Base-by-base conservation (phyloP, 2,329 filamentous ascomycete genomes). In the Myriosclerotinia curreyana region DNA sequence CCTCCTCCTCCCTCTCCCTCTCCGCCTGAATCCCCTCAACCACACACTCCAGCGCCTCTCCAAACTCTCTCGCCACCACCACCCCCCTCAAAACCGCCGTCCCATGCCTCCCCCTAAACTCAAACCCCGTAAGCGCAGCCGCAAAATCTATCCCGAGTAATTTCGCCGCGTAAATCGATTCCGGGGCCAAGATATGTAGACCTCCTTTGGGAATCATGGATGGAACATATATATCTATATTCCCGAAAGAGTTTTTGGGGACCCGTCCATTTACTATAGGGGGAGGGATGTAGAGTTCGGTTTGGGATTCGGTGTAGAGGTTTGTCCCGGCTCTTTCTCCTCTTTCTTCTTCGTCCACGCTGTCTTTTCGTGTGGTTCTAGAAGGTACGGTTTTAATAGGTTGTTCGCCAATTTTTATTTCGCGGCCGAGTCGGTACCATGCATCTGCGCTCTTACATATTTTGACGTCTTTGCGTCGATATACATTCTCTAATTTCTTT, bases 201-300 rank as follows among this genome's bases (percentile, higher is more conserved):
- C 91, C 93, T 0, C 95, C 94, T 49, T 78, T 77, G 0, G 95
- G 95, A 0, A 98, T 82, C 95, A 99, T 98, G 67, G 86, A 91
- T 0, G 91, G 88, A 14, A 96, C 92, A 74, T 94, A 98, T 48
- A 96, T 84, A 72, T 98, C 95, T 65, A 98, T 88, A 73, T 99
- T 99, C 14, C 92, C 92, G 75, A 92, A 99, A 22, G 89, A 87
- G 74, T 99, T 99, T 77, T 91, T 94, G 0, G 95, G 94, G 1
- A 98, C 83, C 15, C 81, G 80, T 0, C 92, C 93, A 60, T 86
- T 78, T 4, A 90, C 80, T 1, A 98, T 87, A 0, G 92, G 88
- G 0, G 91, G 89, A 0, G 94, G 85, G 15, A 84, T 77, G 75
- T 96, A 98, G 0, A 87, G 66, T 17, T 89, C 83, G 0, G 94